Evolutionary conservation across 306 rosid species (phyloP), one percentile per base, ranked within the genome.

Genomic region (cucumber (Cucumis sativus)): DNA sequence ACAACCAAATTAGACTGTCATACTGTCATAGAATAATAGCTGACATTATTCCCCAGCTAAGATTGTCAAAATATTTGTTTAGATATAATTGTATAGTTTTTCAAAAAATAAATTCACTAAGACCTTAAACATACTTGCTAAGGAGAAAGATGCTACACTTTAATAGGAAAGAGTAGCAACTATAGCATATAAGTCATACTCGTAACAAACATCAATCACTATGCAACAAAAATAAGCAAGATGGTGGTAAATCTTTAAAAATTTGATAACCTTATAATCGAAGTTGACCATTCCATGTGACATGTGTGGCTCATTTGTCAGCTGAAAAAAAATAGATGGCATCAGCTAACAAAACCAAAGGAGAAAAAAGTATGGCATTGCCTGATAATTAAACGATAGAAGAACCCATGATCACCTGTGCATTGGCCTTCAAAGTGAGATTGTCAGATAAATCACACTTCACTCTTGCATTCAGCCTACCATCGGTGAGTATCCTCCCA

Each of bases 221-320:
- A 35, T 21, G 66, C 35, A 52, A 51, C 10, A 30, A 73, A 33
- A 6, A 52, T 52, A 47, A 16, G 62, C 30, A 30, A 52, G 7
- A 51, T 30, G 2, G 17, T 30, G 2, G 17, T 72, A 49, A 17
- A 72, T 72, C 14, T 71, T 52, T 18, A 18, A 62, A 58, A 49
- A 78, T 47, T 60, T 71, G 57, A 47, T 43, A n/a, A 96, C 99
- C 97, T 92, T 92, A 87, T 96, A 96, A 80, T 96, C 99, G 79
- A 92, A 91, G 87, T 90, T 89, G 79, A 83, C 57, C 90, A 96
- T 88, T 80, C 97, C 99, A 82, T 96, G 99, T 13, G 99, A 96
- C 99, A 92, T 91, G 35, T 96, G 99, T 13, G 99, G 98, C 79
- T 96, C 99, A 21, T 84, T 88, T 18, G 97, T 87, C 72, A 96